phyloP scores from a whole-genome alignment of 129 eudicot genomes.

The Pittosporum tobira region DNA sequence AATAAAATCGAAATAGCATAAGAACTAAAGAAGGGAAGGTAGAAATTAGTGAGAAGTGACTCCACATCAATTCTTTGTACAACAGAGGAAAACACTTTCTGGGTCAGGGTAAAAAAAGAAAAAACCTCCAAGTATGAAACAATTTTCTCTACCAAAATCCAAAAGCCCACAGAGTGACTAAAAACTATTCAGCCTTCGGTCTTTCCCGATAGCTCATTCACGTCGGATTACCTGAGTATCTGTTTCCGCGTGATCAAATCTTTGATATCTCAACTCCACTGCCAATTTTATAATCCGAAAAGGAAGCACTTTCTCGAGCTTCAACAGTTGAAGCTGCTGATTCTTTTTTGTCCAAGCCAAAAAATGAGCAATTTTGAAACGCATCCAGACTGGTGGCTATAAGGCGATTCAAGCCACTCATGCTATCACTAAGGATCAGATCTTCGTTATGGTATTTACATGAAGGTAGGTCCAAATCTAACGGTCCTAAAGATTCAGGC shows the following conservation, averaged over 20 bases:
- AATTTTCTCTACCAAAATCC: background rate
- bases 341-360: conserved; percentile 62
- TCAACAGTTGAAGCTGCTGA: conserved; percentile 33
- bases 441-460: conserved; percentile 83
- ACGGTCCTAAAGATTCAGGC: conserved; percentile 92
- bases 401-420: conserved; percentile 76
- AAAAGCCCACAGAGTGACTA: background rate
- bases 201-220: too few relatives aligned
- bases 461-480: conserved; percentile 70
- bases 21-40: background rate
- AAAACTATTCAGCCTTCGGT: background rate
- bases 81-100: background rate
- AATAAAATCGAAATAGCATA: background rate
- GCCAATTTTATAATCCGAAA: conserved; percentile 34
- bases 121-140: background rate
- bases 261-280: conserved; percentile 27
- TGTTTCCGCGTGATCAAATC: background rate
- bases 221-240: background rate
- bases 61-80: conserved; percentile 12
- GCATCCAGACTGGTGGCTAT: conserved; percentile 85
- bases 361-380: conserved; percentile 62
- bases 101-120: background rate
- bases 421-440: conserved; percentile 66
- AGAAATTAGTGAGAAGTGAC: background rate
- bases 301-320: conserved; percentile 35